Percentiles rank a stretch among this genome's conserved stretches.
These are phyloP conservation scores for Boletus semigastroideus DNA, from an alignment of 1,284 basidiomycete genomes.

Conservation along the genomic window DNA sequence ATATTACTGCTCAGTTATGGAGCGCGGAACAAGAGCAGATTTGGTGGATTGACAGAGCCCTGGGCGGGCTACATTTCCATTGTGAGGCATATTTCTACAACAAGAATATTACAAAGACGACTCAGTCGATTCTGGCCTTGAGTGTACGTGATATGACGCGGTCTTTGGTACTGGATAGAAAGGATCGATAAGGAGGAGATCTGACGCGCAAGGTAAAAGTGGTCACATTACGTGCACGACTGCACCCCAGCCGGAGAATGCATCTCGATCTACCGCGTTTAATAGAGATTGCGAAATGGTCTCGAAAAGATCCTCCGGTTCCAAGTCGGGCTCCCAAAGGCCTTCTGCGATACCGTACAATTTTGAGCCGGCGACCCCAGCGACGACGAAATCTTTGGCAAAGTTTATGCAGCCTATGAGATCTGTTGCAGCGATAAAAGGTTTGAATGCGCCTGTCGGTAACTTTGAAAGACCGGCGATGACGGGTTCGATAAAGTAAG, in stretches of 20 bases:
- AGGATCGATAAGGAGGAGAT: conserved; percentile 13
- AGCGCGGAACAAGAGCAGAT: no score
- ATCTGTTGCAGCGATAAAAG: conserved; percentile 96
- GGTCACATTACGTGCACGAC: conserved; percentile 95
- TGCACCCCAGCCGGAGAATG: conserved; percentile 96
- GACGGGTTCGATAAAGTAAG: conserved; percentile 97
- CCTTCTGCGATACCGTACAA: conserved; percentile 98
- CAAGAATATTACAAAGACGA: conserved; percentile 10
- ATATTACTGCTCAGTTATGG: neutral
- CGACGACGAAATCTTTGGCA: conserved; percentile 96
- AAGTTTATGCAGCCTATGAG: conserved; percentile 96
- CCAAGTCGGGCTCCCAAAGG: conserved; percentile 97
- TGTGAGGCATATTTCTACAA: conserved; percentile 19
- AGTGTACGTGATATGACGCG: conserved; percentile 83
- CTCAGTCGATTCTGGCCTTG: conserved; percentile 90
- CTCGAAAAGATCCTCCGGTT: conserved; percentile 96
- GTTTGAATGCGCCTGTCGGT: conserved; percentile 73
- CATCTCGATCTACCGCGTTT: conserved; percentile 95
- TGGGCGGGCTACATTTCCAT: neutral
- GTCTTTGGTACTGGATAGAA: conserved; percentile 71
- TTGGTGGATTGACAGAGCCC: neutral
- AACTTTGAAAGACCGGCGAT: conserved; percentile 87
- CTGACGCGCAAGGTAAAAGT: conserved; percentile 7
- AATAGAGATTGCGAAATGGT: conserved; percentile 96
- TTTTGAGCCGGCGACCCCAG: conserved; percentile 92